Percentiles rank a stretch among this genome's conserved stretches.
These are phyloP conservation scores for Quercus lobata DNA, from an alignment of 331 rosid genomes.

Conservation along the genomic window DNA sequence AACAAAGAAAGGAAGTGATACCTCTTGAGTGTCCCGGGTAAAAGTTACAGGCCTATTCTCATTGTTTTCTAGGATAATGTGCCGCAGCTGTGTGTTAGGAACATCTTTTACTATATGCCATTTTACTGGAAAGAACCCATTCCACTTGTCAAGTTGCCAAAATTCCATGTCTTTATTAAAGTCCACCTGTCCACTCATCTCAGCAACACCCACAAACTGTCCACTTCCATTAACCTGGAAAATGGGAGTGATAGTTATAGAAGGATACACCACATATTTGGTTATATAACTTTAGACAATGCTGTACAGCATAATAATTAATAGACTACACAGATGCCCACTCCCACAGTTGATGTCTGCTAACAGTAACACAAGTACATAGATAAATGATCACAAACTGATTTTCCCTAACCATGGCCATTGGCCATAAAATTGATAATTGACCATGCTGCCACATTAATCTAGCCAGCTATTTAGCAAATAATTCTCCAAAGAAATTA, in stretches of 20 bases:
- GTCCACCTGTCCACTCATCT: constrained; percentile 78
- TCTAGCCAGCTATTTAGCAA: not conserved
- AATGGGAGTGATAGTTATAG: not conserved
- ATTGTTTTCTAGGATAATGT: constrained; percentile 61
- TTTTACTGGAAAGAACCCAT: constrained; percentile 74
- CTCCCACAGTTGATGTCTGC: constrained; percentile 2
- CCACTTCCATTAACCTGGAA: constrained; percentile 79
- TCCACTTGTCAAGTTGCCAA: constrained; percentile 78
- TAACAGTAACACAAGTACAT: not conserved
- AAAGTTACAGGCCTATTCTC: constrained; percentile 66
- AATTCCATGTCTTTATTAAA: constrained; percentile 72
- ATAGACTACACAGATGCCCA: not conserved
- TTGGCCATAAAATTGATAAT: not conserved
- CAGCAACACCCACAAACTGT: constrained; percentile 87
- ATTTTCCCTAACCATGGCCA: not conserved
- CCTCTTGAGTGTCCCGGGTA: constrained; percentile 95
- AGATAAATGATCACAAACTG: not conserved
- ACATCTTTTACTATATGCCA: constrained; percentile 84
- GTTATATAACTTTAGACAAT: not conserved
- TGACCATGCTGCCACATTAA: not conserved
- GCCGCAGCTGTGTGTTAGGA: constrained; percentile 58
- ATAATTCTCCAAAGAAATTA: not conserved
- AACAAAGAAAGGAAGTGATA: constrained; percentile 20
- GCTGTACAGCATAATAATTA: not conserved
- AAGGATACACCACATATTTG: not conserved